Conservation (phyloP, 1,139 yeast genomes). For the Hansenula anomala region DNA sequence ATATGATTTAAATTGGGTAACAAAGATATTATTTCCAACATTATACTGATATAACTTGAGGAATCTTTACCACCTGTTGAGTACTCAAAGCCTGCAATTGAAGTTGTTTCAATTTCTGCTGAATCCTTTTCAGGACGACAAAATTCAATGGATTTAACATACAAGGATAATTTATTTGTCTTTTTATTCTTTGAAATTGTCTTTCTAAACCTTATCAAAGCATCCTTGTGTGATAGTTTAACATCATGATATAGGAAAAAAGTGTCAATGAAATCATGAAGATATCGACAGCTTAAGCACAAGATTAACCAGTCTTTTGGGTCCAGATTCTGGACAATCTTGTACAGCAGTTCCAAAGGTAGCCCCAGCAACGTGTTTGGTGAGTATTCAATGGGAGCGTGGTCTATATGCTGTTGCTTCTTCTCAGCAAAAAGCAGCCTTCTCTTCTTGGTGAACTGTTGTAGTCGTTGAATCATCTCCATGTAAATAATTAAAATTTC, state of each 20-base stretch:
- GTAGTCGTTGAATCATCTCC: neutral
- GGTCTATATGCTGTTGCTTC: neutral
- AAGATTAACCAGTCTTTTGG: conserved; percentile 26
- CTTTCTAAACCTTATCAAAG: conserved; percentile 16
- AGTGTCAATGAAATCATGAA: conserved; percentile 34
- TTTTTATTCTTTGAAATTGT: conserved; percentile 20
- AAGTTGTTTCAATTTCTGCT: conserved; percentile 16
- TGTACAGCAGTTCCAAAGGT: conserved; percentile 38
- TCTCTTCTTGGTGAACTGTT: neutral
- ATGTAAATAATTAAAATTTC: too few species aligned
- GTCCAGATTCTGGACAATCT: conserved; percentile 28
- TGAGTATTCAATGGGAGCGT: conserved; percentile 4
- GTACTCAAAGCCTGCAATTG: conserved; percentile 16
- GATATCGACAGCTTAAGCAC: conserved; percentile 33
- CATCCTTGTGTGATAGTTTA: conserved; percentile 18
- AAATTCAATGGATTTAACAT: conserved; percentile 24
- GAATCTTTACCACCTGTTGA: neutral
- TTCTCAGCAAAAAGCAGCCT: neutral
- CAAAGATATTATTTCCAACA: conserved; percentile 32
- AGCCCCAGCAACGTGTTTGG: conserved; percentile 20
- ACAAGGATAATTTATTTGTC: conserved; percentile 17
- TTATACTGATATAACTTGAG: conserved; percentile 29
- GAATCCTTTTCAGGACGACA: conserved; percentile 29
- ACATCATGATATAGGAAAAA: conserved; percentile 33
- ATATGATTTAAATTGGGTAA: conserved; percentile 30